Percentiles rank a stretch among this genome's conserved stretches.
Conservation (phyloP, 495 filamentous ascomycete species). For the Friedmanniomyces endolithicus region DNA sequence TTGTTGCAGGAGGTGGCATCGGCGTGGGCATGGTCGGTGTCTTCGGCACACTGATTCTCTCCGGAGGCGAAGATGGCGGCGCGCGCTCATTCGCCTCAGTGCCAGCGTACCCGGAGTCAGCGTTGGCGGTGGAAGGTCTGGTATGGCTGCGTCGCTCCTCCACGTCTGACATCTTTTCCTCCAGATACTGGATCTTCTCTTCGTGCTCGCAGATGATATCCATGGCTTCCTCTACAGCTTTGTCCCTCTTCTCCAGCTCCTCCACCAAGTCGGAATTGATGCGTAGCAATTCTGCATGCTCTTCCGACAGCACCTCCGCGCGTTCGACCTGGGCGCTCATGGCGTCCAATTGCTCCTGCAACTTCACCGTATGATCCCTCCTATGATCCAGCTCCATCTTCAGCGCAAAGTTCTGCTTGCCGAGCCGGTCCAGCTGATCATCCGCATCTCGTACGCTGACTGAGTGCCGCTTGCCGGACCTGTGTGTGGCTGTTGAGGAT, state of each 20-base stretch:
- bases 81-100: constrained; percentile 17
- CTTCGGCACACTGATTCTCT: not conserved
- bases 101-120: constrained; percentile 21
- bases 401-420: constrained; percentile 82
- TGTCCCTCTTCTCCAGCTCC: constrained; percentile 64
- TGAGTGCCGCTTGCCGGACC: not conserved
- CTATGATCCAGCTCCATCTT: constrained; percentile 75
- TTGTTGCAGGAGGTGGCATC: constrained; percentile 1
- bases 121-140: constrained; percentile 17
- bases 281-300: constrained; percentile 27
- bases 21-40: not conserved
- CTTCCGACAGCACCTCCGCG: constrained; percentile 22
- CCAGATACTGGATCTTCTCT: constrained; percentile 42
- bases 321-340: constrained; percentile 38
- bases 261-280: constrained; percentile 55
- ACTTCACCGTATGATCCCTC: constrained; percentile 38
- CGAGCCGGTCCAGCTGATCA: constrained; percentile 40
- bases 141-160: constrained; percentile 9
- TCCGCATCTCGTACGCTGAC: constrained; percentile 24
- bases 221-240: constrained; percentile 71
- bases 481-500: not conserved
- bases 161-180: constrained; percentile 38
- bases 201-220: constrained; percentile 66
- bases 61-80: constrained; percentile 16
- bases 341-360: constrained; percentile 52